Conservation (phyloP, 768 basidiomycete genomes). For the Suillus subaureus region DNA sequence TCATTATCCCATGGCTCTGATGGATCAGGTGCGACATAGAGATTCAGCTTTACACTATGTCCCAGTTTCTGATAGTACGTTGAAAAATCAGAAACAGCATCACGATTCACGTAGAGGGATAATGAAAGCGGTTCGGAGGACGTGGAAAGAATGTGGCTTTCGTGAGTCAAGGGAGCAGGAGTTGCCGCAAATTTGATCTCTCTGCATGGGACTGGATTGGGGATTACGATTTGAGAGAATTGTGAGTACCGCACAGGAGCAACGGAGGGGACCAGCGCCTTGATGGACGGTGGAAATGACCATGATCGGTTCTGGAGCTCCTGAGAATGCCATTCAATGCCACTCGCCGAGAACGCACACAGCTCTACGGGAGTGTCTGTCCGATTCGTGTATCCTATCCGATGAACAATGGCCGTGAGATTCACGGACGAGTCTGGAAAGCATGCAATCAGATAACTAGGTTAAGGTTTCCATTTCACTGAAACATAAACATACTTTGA, state of each 20-base stretch:
- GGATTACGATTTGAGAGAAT: neutral
- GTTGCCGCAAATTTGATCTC: constrained; percentile 12
- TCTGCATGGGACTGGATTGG: neutral
- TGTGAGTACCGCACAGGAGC: fast-evolving
- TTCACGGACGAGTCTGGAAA: constrained; percentile 6
- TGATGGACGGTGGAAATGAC: neutral
- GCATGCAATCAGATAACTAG: neutral
- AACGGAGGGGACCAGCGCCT: constrained; percentile 5
- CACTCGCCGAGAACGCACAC: neutral
- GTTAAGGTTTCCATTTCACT: neutral
- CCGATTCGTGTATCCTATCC: constrained; percentile 10
- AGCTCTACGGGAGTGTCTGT: constrained; percentile 6
- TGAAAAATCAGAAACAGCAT: constrained; percentile 1
- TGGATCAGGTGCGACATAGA: neutral
- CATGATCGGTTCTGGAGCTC: neutral
- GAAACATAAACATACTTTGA: constrained; percentile 1
- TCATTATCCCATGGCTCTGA: constrained; percentile 20
- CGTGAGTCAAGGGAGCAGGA: neutral
- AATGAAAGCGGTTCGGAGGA: constrained; percentile 9
- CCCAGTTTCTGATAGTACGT: constrained; percentile 3
- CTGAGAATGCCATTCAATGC: neutral
- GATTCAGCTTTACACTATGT: neutral
- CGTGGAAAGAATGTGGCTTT: neutral
- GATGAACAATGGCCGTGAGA: constrained; percentile 2
- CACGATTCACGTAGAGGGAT: neutral